Conservation (phyloP, 148 eudicot genomes). For the Rhododendron ovatum region DNA sequence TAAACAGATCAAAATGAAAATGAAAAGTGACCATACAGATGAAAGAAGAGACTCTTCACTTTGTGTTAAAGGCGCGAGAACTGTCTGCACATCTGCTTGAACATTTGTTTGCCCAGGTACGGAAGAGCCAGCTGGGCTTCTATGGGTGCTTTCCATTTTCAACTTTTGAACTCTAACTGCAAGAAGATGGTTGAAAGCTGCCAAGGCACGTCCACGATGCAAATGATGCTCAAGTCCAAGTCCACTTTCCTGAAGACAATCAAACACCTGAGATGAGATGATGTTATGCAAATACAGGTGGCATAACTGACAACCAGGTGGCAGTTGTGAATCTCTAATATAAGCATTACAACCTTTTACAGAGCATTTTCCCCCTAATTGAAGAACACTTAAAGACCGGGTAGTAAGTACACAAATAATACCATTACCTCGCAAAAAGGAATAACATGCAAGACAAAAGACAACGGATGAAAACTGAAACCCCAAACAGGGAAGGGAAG, state of each 20-base stretch:
- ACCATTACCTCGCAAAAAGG: background rate
- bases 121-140: constrained; percentile 46
- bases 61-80: constrained; percentile 68
- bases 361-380: background rate
- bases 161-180: constrained; percentile 63
- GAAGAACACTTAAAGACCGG: background rate
- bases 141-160: constrained; percentile 46
- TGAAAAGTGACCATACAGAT: constrained; percentile 45
- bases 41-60: constrained; percentile 84
- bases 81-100: constrained; percentile 71
- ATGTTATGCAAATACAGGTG: constrained; percentile 5
- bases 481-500: background rate
- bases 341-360: background rate
- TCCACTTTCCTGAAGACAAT: constrained; percentile 60
- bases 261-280: constrained; percentile 8
- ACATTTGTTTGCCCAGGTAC: constrained; percentile 58
- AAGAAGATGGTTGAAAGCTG: constrained; percentile 80
- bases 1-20: constrained; percentile 15
- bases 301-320: constrained; percentile 5
- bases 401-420: background rate
- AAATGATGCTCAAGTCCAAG: constrained; percentile 84
- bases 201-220: constrained; percentile 93
- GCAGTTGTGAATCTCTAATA: background rate
- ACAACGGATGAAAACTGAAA: background rate
- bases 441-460: background rate